These are phyloP conservation scores for Acaromyces ingoldii DNA, from an alignment of 1,284 basidiomycete genomes.

Conservation along the genomic window DNA sequence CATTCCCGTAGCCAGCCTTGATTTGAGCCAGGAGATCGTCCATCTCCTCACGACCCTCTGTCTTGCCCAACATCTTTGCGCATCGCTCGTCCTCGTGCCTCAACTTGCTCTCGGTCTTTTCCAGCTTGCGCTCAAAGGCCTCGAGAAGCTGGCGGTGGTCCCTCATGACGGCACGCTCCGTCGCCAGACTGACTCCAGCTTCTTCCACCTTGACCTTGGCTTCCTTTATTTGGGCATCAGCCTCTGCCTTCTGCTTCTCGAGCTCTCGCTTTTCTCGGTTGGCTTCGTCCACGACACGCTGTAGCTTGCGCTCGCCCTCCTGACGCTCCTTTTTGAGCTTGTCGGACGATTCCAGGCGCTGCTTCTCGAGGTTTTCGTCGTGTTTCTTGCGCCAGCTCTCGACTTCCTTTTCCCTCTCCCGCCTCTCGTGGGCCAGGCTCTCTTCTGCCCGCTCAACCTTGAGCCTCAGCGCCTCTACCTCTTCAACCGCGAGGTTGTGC, in stretches of 20 bases:
- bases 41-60: conserved; percentile 49
- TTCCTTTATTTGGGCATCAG: not conserved
- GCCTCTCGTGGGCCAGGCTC: not conserved
- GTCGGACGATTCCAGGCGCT: not conserved
- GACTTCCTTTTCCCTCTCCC: conserved; percentile 5
- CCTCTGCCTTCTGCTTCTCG: not conserved
- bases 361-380: not conserved
- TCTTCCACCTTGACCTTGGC: conserved; percentile 17
- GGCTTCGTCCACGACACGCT: not conserved
- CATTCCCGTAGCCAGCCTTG: conserved; percentile 30
- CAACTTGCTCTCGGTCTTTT: conserved; percentile 37
- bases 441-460: conserved; percentile 17
- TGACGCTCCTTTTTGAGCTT: not conserved
- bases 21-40: conserved; percentile 48
- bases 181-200: conserved; percentile 30
- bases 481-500: conserved; percentile 8
- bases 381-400: conserved; percentile 6
- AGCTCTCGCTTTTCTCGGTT: not conserved
- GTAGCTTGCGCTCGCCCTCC: not conserved
- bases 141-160: conserved; percentile 36
- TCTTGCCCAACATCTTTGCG: conserved; percentile 44
- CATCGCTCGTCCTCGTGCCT: conserved; percentile 44
- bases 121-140: conserved; percentile 33
- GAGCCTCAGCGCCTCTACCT: conserved; percentile 8
- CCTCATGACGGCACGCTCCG: conserved; percentile 34